These are phyloP conservation scores for Castanea sativa DNA, from an alignment of 306 rosid genomes.

Conservation along the genomic window DNA sequence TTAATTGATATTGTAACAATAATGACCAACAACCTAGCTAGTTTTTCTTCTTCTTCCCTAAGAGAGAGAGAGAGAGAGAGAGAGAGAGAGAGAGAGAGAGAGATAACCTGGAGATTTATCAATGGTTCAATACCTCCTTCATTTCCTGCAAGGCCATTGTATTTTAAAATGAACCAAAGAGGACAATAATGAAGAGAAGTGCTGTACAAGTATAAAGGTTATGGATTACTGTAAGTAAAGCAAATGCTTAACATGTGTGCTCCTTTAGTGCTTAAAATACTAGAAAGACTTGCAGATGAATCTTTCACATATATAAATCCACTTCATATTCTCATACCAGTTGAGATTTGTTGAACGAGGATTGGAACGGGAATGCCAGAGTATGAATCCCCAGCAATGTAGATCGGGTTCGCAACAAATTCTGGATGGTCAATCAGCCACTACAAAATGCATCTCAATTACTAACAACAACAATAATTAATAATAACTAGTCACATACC, in stretches of 20 bases:
- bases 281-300: background rate
- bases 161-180: background rate
- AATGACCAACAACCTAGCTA: too few relatives aligned
- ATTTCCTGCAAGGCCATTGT: constrained; percentile 39
- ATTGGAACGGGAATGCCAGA: constrained; percentile 62
- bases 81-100: background rate
- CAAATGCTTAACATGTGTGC: background rate
- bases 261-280: background rate
- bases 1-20: too few relatives aligned
- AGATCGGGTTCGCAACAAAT: constrained; percentile 44
- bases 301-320: background rate
- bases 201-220: background rate
- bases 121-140: constrained; percentile 43
- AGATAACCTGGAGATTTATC: constrained; percentile 59
- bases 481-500: background rate
- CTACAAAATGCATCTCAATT: constrained; percentile 32
- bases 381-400: constrained; percentile 70
- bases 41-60: background rate
- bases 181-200: background rate
- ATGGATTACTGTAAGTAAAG: background rate
- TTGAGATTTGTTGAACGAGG: constrained; percentile 46
- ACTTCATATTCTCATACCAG: constrained; percentile 33
- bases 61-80: background rate
- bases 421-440: constrained; percentile 68
- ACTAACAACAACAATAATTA: background rate